Conservation (phyloP, 163 green algal species). For the Picocystis sp. region DNA sequence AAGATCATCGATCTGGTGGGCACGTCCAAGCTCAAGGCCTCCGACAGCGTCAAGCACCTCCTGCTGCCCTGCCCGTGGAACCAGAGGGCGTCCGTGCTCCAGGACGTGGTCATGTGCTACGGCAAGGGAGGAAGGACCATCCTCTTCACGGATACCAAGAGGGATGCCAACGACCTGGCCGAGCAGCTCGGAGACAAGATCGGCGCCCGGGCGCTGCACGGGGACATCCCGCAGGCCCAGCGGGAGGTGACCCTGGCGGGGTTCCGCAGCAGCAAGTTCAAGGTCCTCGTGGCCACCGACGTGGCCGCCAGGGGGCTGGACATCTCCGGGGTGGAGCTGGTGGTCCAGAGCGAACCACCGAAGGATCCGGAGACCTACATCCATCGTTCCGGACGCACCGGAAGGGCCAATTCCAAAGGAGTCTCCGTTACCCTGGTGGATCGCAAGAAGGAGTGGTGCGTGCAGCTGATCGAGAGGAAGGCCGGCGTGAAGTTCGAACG, state of each 20-base stretch:
- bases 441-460: slow-evolving; percentile 64
- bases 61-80: slow-evolving; percentile 80
- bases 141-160: slow-evolving; percentile 95
- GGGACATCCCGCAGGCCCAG: slow-evolving; percentile 65
- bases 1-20: slow-evolving; percentile 80
- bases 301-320: slow-evolving; percentile 92
- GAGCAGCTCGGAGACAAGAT: slow-evolving; percentile 18
- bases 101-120: slow-evolving; percentile 62
- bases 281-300: slow-evolving; percentile 91
- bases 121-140: slow-evolving; percentile 58
- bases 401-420: slow-evolving; percentile 44
- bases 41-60: slow-evolving; percentile 72
- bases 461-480: slow-evolving; percentile 60
- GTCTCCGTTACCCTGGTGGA: slow-evolving; percentile 75
- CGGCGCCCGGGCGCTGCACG: slow-evolving; percentile 65
- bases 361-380: slow-evolving; percentile 73
- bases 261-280: slow-evolving; percentile 43
- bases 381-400: slow-evolving; percentile 41
- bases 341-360: slow-evolving; percentile 50
- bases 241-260: slow-evolving; percentile 22
- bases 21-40: slow-evolving; percentile 66
- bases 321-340: slow-evolving; percentile 85
- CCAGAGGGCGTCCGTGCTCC: slow-evolving; percentile 56
- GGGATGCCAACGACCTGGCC: slow-evolving; percentile 69
- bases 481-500: slow-evolving; percentile 74